Base-by-base conservation (phyloP, 108 stramenopile species). In the Chaetoceros tenuissimus region DNA sequence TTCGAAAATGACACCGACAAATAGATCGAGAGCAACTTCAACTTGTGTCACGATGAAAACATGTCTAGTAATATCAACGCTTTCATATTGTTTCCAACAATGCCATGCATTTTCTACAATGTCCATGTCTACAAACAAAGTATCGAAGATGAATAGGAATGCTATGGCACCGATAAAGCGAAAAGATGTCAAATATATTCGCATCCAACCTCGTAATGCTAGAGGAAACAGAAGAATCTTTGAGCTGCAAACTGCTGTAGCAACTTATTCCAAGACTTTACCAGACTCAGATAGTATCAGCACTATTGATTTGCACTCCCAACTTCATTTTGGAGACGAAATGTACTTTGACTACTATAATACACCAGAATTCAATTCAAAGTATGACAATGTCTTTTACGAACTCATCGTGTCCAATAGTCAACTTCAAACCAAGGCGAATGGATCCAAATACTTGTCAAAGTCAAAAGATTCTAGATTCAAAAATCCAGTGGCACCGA, bases 291-390 rank as follows among this genome's bases (percentile, higher is more conserved):
- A 30, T 28, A 7, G 20, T 22, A 56, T 20, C 10, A 40, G 0
- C 22, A 19, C 17, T 18, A 31, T 89, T 24, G 84, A 89, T 48
- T 68, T 89, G 43, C 84, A 85, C 55, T 59, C 88, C 10, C 84
- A 85, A 58, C 57, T 85, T 17, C 88, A 89, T 57, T 85, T 78
- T 60, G 88, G 78, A 5, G 75, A 73, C 43, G 31, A 20, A 17
- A 56, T 66, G 19, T 89, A 89, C 51, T 89, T 68, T 57, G 43
- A 70, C 26, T 79, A 72, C 45, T 89, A 73, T 68, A 83, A 89
- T 64, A 53, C 68, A 8, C 45, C 54, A 21, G 53, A 24, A 1
- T 87, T 87, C 46, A 57, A 57, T 22, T 48, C 67, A 0, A 31
- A 52, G 8, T 76, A 78, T 43, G 80, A 85, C 55, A 46, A 53